A percentile compares a stretch with the other conserved stretches of the same genome.
phyloP scores from a whole-genome alignment of 225 moss, liverwort and hornwort genomes.

The Neckera pumila region DNA sequence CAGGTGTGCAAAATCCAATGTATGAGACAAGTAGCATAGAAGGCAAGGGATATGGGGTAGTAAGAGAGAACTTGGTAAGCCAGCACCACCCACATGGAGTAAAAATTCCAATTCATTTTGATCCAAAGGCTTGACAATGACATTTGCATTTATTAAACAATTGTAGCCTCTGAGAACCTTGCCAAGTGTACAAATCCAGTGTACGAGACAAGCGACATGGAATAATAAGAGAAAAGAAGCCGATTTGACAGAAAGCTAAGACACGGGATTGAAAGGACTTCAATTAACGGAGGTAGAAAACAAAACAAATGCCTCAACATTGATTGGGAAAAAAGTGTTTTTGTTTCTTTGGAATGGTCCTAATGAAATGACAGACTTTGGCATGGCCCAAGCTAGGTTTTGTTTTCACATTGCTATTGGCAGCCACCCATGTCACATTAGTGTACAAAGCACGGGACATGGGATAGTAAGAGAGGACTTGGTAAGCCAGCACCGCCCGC shows the following conservation, averaged over 20 bases:
- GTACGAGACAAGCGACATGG: no score
- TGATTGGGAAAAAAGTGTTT: no score
- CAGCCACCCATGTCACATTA: no score
- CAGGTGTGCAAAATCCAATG: no score
- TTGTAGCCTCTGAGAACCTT: neutral
- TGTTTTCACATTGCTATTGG: no score
- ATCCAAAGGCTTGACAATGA: neutral
- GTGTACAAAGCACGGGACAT: neutral
- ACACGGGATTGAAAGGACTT: neutral
- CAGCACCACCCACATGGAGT: neutral
- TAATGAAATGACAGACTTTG: no score
- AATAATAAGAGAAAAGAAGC: no score
- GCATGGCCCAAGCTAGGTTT: no score
- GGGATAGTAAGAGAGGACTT: neutral
- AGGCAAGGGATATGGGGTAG: neutral
- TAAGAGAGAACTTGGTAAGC: neutral
- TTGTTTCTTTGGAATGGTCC: no score
- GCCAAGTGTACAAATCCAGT: neutral
- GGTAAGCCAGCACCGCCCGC: neutral
- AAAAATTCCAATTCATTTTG: neutral
- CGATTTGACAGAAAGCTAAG: neutral
- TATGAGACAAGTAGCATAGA: no score
- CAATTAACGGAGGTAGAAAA: no score
- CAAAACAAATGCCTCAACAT: no score
- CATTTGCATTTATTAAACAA: neutral